Evolutionary conservation across 2,329 filamentous ascomycete species (phyloP).

Genomic region (Colletotrichum scovillei): DNA sequence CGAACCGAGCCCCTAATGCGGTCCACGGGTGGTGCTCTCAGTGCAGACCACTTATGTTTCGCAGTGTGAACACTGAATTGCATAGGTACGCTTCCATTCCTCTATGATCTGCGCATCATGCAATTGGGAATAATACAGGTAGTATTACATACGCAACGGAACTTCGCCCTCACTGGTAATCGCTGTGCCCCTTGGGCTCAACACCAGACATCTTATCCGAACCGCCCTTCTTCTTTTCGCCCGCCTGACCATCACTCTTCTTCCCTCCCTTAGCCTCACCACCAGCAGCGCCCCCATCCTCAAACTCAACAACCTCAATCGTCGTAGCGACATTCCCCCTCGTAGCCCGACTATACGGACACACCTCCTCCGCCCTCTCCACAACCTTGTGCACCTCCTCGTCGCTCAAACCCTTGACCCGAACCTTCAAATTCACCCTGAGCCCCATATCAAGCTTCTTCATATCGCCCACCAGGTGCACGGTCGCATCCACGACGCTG

Average conservation of each 20-base stretch:
- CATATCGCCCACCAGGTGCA: conserved; percentile 57
- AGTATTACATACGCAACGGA: too few relatives aligned
- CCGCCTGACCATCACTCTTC: background rate
- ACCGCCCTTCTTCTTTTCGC: background rate
- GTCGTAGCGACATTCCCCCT: conserved; percentile 42
- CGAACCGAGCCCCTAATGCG: too few relatives aligned
- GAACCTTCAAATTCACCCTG: conserved; percentile 55
- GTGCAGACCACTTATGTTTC: too few relatives aligned
- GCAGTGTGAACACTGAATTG: too few relatives aligned
- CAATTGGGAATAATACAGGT: too few relatives aligned
- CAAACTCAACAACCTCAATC: conserved; percentile 38
- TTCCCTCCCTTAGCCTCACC: too few relatives aligned
- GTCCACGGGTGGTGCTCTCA: too few relatives aligned
- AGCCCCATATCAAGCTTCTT: conserved; percentile 57
- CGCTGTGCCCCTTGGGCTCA: conserved; percentile 25
- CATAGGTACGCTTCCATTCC: too few relatives aligned
- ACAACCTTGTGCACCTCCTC: conserved; percentile 42
- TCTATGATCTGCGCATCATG: too few relatives aligned
- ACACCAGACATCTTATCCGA: background rate
- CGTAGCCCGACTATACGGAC: conserved; percentile 44
- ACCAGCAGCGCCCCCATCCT: background rate
- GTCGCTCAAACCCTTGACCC: conserved; percentile 43
- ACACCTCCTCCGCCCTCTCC: conserved; percentile 41
- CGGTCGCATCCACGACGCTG: conserved; percentile 52
- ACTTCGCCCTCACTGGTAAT: conserved; percentile 15